phyloP scores from a whole-genome alignment of 352 stramenopile genomes.

The Globisporangium sylvaticum region DNA sequence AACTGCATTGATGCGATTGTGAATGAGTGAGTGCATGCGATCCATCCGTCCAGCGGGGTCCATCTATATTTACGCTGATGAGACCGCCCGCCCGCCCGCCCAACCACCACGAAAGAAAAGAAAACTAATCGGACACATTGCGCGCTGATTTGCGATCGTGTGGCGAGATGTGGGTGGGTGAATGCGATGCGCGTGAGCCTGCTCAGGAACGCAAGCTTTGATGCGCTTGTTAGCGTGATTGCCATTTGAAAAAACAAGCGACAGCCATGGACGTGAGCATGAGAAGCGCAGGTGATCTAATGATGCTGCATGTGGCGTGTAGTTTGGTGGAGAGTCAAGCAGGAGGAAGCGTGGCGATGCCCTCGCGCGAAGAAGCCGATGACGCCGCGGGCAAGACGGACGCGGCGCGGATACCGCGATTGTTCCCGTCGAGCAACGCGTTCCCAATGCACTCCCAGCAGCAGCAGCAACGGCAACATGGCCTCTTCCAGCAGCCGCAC shows the following conservation, averaged over 20 bases:
- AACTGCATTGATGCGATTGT: background rate
- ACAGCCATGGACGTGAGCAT: background rate
- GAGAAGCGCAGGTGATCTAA: constrained; percentile 18
- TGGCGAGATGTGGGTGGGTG: background rate
- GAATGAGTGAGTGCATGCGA: background rate
- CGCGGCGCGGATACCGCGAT: constrained; percentile 17
- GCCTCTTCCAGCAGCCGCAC: constrained; percentile 4
- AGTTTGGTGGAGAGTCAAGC: constrained; percentile 27
- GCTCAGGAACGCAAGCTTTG: background rate
- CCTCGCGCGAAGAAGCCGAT: background rate
- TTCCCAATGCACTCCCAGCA: constrained; percentile 12
- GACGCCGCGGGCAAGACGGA: constrained; percentile 11
- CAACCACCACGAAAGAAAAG: background rate
- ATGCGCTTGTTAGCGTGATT: background rate
- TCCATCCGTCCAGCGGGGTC: background rate
- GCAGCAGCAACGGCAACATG: constrained; percentile 1
- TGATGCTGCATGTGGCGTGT: constrained; percentile 28
- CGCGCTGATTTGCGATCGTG: constrained; percentile 1
- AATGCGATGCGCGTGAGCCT: background rate
- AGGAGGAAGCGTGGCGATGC: background rate
- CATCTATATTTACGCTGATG: constrained; percentile 2
- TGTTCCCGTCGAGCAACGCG: constrained; percentile 19
- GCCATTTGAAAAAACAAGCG: background rate
- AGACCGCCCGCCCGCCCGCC: no score
- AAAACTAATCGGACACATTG: constrained; percentile 5